Base-by-base conservation (phyloP, 768 basidiomycete genomes). In the Lyophyllum shimeji region DNA sequence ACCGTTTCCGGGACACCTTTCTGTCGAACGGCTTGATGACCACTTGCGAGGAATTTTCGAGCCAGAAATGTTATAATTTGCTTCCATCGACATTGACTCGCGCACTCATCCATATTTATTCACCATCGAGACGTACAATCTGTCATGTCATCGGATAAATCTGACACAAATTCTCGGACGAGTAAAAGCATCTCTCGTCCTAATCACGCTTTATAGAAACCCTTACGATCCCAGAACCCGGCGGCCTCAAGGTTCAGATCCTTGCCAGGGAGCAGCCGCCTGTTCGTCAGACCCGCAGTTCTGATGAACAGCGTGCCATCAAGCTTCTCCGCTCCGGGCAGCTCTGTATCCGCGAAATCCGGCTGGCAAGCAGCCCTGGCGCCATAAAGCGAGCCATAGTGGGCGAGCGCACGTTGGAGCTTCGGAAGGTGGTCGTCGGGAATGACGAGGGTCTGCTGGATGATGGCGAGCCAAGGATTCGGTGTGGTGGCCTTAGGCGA, bases 231-330 rank as follows among this genome's bases (percentile, higher is more conserved):
- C 58, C 58, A 59, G 12, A 52, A 52, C 40, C 50, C 51, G 8
- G 48, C 33, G 17, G 3, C 42, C 11, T 43, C 29, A 4, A 46
- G 44, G 6, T 46, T 33, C 37, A 55, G 3, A 8, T 57, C 21
- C 48, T 53, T 56, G 11, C 27, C 31, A 0, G 48, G 48, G 12
- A 51, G 42, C 33, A 73, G 71, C 53, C 76, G 68, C 53, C 77
- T 71, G 21, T 75, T 72, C 3, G 82, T 82, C 63, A 86, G 60
- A 55, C 78, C 77, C 4, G 85, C 86, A 0, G 73, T 72, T 44
- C 86, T 73, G 34, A 86, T 60, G 64, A 90, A 90, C 46, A 90
- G 61, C 17, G 80, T 81, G 8, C 87, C 87, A 64, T 89, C 87
- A 25, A 80, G 60, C 39, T 71, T 64, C 50, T 82, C 81, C 6